These are phyloP conservation scores for Syzygium syzygioides DNA, from an alignment of 441 rosid species.

Conservation along the genomic window DNA sequence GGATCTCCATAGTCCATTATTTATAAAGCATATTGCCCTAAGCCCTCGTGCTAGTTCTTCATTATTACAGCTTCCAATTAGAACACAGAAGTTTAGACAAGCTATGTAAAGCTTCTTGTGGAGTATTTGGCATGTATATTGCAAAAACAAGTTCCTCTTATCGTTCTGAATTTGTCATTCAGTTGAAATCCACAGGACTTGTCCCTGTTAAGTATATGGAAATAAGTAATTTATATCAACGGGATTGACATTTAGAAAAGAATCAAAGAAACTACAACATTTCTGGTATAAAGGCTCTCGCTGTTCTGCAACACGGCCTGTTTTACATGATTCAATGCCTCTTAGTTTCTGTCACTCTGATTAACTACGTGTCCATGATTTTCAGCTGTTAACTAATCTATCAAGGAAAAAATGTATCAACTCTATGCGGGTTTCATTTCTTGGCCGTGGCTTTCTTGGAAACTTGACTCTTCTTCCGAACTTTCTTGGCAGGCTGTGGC, in stretches of 20 bases:
- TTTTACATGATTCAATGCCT: background rate
- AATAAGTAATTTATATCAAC: background rate
- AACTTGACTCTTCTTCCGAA: constrained; percentile 38
- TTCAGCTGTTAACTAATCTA: background rate
- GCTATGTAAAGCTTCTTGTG: background rate
- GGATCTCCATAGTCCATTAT: background rate
- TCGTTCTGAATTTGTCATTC: background rate
- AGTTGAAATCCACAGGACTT: background rate
- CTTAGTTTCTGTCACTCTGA: background rate
- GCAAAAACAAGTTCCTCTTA: background rate
- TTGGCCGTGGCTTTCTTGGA: constrained; percentile 46
- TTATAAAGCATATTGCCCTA: background rate
- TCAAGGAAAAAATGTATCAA: background rate
- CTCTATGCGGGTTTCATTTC: constrained; percentile 39
- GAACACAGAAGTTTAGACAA: background rate
- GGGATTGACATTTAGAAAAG: background rate
- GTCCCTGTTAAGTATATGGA: background rate
- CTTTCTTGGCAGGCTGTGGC: constrained; percentile 51
- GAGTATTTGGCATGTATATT: background rate
- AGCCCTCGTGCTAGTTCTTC: background rate
- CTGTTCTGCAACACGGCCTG: background rate
- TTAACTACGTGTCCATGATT: background rate
- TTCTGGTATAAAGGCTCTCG: background rate
- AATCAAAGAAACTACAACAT: background rate
- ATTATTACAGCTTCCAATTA: background rate